Evolutionary conservation across 495 filamentous ascomycete genomes (phyloP).

Genomic region (Tuber microsphaerosporum): DNA sequence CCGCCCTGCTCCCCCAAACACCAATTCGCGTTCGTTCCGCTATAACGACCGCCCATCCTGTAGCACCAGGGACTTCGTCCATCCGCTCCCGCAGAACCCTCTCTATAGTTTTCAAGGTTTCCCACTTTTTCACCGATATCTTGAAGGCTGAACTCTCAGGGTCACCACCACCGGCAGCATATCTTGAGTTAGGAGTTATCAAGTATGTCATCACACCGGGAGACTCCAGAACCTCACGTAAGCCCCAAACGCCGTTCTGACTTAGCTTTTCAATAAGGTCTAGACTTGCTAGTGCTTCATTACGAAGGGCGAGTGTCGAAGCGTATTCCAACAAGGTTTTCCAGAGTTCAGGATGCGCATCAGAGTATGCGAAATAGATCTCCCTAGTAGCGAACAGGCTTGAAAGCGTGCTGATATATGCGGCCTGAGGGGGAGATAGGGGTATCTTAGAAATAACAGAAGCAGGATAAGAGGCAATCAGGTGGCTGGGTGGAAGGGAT

Average conservation of each 20-base stretch:
- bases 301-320: conserved; percentile 25
- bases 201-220: conserved; percentile 33
- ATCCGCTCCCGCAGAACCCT: conserved; percentile 11
- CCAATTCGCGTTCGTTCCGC: conserved; percentile 27
- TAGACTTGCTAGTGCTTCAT: conserved; percentile 32
- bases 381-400: conserved; percentile 19
- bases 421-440: conserved; percentile 28
- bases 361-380: conserved; percentile 24
- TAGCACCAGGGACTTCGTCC: conserved; percentile 19
- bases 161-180: conserved; percentile 28
- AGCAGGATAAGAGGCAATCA: conserved; percentile 13
- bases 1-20: conserved; percentile 29
- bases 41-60: conserved; percentile 28
- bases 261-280: conserved; percentile 29
- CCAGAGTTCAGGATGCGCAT: conserved; percentile 24
- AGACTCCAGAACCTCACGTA: conserved; percentile 23
- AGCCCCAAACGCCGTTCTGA: conserved; percentile 22
- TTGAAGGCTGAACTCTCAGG: conserved; percentile 33
- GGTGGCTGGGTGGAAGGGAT: conserved; percentile 25
- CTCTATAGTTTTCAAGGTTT: conserved; percentile 22
- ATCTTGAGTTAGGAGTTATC: conserved; percentile 23
- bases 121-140: conserved; percentile 26
- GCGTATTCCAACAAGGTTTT: conserved; percentile 17
- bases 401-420: conserved; percentile 24
- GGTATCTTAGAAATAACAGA: conserved; percentile 18